These are phyloP conservation scores for Teratosphaeria destructans DNA, from an alignment of 2,329 filamentous ascomycete species.

Conservation along the genomic window DNA sequence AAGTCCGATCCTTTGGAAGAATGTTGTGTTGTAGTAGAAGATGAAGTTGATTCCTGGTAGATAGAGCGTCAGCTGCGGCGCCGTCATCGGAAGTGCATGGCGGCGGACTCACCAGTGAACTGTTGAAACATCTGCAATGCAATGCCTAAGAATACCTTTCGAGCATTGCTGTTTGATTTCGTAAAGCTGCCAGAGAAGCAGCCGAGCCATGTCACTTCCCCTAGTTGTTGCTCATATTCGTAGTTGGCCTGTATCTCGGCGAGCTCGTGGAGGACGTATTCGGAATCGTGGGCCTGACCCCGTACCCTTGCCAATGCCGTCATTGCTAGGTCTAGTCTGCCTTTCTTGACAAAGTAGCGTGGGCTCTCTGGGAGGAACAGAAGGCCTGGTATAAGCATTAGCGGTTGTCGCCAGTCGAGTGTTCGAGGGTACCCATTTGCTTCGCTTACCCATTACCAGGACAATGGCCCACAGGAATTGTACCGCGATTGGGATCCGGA, in stretches of 20 bases:
- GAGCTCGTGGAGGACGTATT: slow-evolving; percentile 67
- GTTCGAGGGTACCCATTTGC: not conserved
- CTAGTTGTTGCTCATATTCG: slow-evolving; percentile 64
- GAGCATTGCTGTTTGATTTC: slow-evolving; percentile 42
- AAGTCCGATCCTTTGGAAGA: slow-evolving; percentile 58
- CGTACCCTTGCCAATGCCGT: slow-evolving; percentile 57
- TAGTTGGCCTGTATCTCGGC: slow-evolving; percentile 83
- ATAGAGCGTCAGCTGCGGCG: not conserved
- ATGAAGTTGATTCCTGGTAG: slow-evolving; percentile 65
- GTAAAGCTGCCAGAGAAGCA: slow-evolving; percentile 48
- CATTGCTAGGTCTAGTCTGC: slow-evolving; percentile 56
- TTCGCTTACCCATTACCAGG: slow-evolving; percentile 31
- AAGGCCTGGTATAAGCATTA: slow-evolving; percentile 42
- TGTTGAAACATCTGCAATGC: slow-evolving; percentile 41
- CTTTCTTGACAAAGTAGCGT: slow-evolving; percentile 74
- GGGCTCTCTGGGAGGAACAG: slow-evolving; percentile 74
- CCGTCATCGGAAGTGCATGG: not conserved
- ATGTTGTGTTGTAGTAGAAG: slow-evolving; percentile 60
- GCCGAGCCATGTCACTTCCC: slow-evolving; percentile 42
- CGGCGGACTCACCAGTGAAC: slow-evolving; percentile 49
- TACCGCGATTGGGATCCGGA: slow-evolving; percentile 70
- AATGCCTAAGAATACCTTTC: slow-evolving; percentile 37
- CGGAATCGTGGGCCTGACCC: slow-evolving; percentile 61
- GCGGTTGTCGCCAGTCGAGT: not conserved
- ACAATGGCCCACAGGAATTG: slow-evolving; percentile 76